phyloP scores from a whole-genome alignment of 257 asterid genomes.

The Solanum gandarillasii region DNA sequence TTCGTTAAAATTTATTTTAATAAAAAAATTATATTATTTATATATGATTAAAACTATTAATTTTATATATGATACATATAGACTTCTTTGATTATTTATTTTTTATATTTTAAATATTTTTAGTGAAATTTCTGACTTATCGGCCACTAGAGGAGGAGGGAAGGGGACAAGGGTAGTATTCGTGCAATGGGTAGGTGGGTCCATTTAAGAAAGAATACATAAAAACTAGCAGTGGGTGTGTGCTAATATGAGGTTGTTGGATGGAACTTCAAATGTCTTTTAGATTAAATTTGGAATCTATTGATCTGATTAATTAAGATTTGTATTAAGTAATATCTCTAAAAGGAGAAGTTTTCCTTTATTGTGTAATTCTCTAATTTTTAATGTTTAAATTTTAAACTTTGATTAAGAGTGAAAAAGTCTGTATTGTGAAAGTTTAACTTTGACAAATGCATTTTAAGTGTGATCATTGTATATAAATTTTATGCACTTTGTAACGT shows the following conservation, averaged over 20 bases:
- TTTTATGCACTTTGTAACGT: no score
- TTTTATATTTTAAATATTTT: not conserved
- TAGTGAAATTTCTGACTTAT: accelerated
- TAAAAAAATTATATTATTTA: no score
- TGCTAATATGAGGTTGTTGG: not conserved
- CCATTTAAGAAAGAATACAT: not conserved
- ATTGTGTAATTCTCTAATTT: not conserved
- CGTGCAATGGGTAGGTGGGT: not conserved
- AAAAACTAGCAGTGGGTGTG: not conserved
- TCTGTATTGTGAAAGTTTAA: not conserved
- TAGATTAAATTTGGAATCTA: not conserved
- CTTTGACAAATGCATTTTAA: not conserved
- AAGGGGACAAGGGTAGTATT: not conserved
- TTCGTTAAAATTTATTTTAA: accelerated
- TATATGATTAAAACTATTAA: no score
- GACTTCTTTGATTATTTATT: not conserved
- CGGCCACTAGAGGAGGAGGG: not conserved
- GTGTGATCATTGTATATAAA: no score
- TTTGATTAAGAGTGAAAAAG: not conserved
- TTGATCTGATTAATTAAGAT: not conserved
- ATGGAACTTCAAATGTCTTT: not conserved
- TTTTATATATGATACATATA: not conserved
- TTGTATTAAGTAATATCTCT: not conserved
- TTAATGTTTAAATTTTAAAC: not conserved
- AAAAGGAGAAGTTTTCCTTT: not conserved